Evolutionary conservation across 2,329 filamentous ascomycete species (phyloP).

Genomic region (Colletotrichum euphorbiae): DNA sequence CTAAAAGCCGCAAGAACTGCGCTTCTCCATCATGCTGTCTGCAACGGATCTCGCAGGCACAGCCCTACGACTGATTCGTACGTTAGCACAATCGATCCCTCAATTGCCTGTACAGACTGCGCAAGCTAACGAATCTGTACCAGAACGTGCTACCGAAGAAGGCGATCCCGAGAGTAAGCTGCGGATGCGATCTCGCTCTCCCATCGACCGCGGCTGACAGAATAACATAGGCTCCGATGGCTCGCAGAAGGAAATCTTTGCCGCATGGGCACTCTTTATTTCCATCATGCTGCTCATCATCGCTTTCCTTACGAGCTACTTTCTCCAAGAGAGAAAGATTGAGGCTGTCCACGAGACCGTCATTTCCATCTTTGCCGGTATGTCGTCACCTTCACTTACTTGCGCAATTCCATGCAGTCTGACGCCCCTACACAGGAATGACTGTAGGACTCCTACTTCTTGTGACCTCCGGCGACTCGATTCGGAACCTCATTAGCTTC

Average conservation of each 20-base stretch:
- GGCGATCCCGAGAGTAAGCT: constrained; percentile 37
- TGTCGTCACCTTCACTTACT: constrained; percentile 33
- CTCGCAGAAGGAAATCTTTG: constrained; percentile 88
- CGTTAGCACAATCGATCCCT: background rate
- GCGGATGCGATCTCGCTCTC: background rate
- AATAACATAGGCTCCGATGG: constrained; percentile 36
- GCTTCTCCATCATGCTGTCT: constrained; percentile 24
- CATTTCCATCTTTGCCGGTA: constrained; percentile 96
- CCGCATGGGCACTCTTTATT: constrained; percentile 98
- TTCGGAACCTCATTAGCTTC: constrained; percentile 93
- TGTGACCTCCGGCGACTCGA: constrained; percentile 82
- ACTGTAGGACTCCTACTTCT: constrained; percentile 90
- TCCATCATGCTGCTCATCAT: constrained; percentile 93
- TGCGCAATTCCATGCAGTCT: background rate
- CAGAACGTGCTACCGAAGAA: constrained; percentile 37
- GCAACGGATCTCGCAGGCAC: constrained; percentile 25
- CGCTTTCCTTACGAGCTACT: constrained; percentile 96
- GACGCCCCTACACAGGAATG: constrained; percentile 74
- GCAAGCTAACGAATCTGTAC: constrained; percentile 17
- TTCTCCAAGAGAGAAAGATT: constrained; percentile 95
- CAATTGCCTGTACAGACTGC: constrained; percentile 1
- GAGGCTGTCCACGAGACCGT: constrained; percentile 98
- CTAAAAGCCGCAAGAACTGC: background rate
- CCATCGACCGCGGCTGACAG: constrained; percentile 34
- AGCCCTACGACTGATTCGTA: constrained; percentile 32